These are phyloP conservation scores for Aspergillus calidoustus DNA, from an alignment of 2,329 filamentous ascomycete species.

Conservation along the genomic window DNA sequence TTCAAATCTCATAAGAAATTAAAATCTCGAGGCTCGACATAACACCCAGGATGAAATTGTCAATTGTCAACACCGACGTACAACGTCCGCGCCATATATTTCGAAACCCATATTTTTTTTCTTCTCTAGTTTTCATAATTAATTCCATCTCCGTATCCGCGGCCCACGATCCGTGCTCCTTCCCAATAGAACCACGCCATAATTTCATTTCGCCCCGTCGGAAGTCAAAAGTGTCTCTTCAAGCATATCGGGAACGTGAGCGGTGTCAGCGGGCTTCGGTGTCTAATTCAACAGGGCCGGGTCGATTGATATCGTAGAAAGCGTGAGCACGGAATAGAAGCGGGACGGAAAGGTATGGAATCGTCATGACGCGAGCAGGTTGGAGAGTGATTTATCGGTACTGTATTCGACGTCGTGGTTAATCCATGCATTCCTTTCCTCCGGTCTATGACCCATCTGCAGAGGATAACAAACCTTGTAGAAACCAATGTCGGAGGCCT, in stretches of 20 bases:
- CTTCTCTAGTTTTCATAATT: slow-evolving; percentile 27
- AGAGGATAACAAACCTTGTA: slow-evolving; percentile 61
- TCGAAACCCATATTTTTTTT: slow-evolving; percentile 18
- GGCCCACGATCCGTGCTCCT: slow-evolving; percentile 1
- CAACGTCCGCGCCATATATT: slow-evolving; percentile 30
- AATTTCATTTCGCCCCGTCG: slow-evolving; percentile 16
- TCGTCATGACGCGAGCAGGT: slow-evolving; percentile 37
- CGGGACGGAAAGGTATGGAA: slow-evolving; percentile 34
- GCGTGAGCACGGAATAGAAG: neutral
- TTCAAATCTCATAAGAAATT: slow-evolving; percentile 31
- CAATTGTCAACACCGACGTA: slow-evolving; percentile 35
- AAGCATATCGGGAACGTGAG: slow-evolving; percentile 4
- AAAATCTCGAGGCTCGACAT: slow-evolving; percentile 35
- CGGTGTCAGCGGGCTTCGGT: neutral
- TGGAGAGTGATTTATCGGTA: slow-evolving; percentile 40
- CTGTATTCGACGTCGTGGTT: slow-evolving; percentile 27
- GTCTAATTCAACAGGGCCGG: neutral
- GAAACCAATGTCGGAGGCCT: slow-evolving; percentile 70
- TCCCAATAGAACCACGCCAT: neutral
- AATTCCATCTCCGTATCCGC: slow-evolving; percentile 21
- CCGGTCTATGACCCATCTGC: neutral
- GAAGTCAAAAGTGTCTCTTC: slow-evolving; percentile 16
- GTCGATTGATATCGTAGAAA: neutral
- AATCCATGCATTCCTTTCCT: neutral
- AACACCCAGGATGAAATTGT: slow-evolving; percentile 34